Conservation (phyloP, 371 early-diverging fungal genomes). For the Lichtheimia ramosa region DNA sequence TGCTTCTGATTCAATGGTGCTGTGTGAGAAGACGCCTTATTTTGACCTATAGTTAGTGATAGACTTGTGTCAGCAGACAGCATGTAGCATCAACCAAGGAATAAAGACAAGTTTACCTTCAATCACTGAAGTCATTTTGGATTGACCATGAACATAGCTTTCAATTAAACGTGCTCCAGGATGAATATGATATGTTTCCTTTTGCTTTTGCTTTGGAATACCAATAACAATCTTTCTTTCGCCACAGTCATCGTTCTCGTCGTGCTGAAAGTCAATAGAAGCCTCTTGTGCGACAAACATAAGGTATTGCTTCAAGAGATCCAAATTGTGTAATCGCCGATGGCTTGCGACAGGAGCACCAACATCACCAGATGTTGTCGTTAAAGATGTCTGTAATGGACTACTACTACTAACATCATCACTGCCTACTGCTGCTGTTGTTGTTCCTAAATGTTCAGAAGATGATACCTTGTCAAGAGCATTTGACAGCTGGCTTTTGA, state of each 20-base stretch:
- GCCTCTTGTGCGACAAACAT: conserved; percentile 34
- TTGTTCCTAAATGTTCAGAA: neutral
- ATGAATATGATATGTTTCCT: conserved; percentile 5
- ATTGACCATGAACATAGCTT: conserved; percentile 22
- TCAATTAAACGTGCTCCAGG: conserved; percentile 33
- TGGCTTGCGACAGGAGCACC: neutral
- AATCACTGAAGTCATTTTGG: conserved; percentile 6
- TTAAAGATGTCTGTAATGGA: neutral
- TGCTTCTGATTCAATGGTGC: neutral
- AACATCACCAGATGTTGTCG: neutral
- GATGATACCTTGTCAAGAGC: conserved; percentile 11
- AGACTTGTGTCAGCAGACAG: no score
- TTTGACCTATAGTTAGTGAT: no score
- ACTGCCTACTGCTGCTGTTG: neutral
- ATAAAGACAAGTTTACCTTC: neutral
- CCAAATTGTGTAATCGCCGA: conserved; percentile 26
- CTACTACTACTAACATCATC: neutral
- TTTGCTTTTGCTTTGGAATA: neutral
- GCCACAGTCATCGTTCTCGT: conserved; percentile 8
- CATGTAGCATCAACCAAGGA: no score
- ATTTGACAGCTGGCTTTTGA: conserved; percentile 25
- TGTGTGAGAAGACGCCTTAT: neutral
- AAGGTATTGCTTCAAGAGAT: conserved; percentile 36
- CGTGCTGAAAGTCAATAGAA: conserved; percentile 7
- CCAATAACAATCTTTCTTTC: conserved; percentile 4